Evolutionary conservation across 345 rosid genomes (phyloP).

Genomic region (Citrus australasica): DNA sequence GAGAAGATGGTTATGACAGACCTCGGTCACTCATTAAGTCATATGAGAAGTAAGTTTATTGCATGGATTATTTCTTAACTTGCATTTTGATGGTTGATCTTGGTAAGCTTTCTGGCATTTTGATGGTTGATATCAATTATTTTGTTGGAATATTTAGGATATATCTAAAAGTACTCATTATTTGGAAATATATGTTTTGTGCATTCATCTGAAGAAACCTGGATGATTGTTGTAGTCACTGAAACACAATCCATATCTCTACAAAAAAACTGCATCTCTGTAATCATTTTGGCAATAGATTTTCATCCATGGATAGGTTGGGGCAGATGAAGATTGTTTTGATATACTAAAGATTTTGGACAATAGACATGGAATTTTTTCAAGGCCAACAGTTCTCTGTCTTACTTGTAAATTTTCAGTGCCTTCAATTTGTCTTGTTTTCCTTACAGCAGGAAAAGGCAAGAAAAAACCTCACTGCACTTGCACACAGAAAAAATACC

Average conservation of each 20-base stretch:
- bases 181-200: neutral
- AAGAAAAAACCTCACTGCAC: neutral
- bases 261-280: neutral
- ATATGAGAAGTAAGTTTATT: slow-evolving; percentile 37
- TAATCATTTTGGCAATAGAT: neutral
- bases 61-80: neutral
- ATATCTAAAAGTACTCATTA: neutral
- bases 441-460: slow-evolving; percentile 25
- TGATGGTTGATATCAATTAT: neutral
- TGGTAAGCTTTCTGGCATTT: neutral
- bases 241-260: neutral
- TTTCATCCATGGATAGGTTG: neutral
- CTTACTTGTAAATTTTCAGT: neutral
- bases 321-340: neutral
- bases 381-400: neutral
- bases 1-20: slow-evolving; percentile 51
- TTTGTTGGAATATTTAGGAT: neutral
- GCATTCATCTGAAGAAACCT: neutral
- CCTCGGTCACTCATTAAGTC: slow-evolving; percentile 53
- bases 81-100: neutral
- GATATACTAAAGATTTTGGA: neutral
- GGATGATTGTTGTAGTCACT: too few relatives aligned
- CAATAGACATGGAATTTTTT: neutral
- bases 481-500: slow-evolving; percentile 3
- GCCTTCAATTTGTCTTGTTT: neutral